Percentiles rank a stretch among this genome's conserved stretches.
These are phyloP conservation scores for Scheffersomyces parashehatae DNA, from an alignment of 1,139 yeast species.

Conservation along the genomic window DNA sequence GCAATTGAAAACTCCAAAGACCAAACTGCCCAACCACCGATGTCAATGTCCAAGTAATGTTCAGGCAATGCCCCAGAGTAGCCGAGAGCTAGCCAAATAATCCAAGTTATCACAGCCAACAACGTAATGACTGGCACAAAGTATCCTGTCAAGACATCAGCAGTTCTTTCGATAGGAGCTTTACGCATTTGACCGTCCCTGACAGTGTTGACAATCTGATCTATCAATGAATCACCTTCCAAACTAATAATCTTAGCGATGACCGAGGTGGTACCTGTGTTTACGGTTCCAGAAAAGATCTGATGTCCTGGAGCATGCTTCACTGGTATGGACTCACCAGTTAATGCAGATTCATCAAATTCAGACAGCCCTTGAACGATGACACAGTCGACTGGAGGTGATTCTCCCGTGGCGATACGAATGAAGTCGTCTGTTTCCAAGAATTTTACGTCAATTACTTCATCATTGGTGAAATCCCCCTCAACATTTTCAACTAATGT, in stretches of 20 bases:
- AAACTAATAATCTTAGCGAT: slow-evolving; percentile 59
- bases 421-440: slow-evolving; percentile 67
- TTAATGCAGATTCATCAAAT: slow-evolving; percentile 76
- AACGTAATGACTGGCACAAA: slow-evolving; percentile 71
- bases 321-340: slow-evolving; percentile 67
- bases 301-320: slow-evolving; percentile 56
- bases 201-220: slow-evolving; percentile 69
- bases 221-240: slow-evolving; percentile 66
- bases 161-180: slow-evolving; percentile 74
- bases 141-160: slow-evolving; percentile 68
- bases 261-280: slow-evolving; percentile 55
- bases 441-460: slow-evolving; percentile 46
- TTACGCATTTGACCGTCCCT: slow-evolving; percentile 72
- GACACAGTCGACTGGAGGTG: slow-evolving; percentile 73
- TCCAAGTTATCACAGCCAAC: slow-evolving; percentile 64
- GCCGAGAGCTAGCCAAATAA: slow-evolving; percentile 66
- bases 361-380: slow-evolving; percentile 57
- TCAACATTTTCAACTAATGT: slow-evolving; percentile 40
- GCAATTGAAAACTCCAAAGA: slow-evolving; percentile 75
- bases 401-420: slow-evolving; percentile 62
- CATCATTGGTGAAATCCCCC: slow-evolving; percentile 30
- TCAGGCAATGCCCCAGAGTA: slow-evolving; percentile 54
- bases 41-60: slow-evolving; percentile 57
- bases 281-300: slow-evolving; percentile 72
- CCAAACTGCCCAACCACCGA: slow-evolving; percentile 81